Evolutionary conservation across 257 asterid genomes (phyloP).

Genomic region (Coffea eugenioides): DNA sequence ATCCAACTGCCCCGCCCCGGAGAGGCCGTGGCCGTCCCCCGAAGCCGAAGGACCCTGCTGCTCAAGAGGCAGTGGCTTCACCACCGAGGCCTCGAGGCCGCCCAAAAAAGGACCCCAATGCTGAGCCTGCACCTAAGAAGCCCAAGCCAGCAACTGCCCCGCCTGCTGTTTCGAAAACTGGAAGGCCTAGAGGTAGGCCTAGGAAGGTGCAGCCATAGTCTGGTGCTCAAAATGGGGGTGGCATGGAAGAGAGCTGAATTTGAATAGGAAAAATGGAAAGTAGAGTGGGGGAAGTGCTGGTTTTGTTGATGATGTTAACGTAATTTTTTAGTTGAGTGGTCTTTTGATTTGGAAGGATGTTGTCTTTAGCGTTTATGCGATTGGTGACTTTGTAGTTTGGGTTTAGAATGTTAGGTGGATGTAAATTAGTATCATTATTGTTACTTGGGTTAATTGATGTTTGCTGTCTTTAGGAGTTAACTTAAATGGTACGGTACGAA

Average conservation of each 20-base stretch:
- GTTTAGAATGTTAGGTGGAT: slow-evolving; percentile 12
- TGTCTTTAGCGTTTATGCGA: slow-evolving; percentile 15
- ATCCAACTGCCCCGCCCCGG: slow-evolving; percentile 53
- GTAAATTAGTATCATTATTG: slow-evolving; percentile 20
- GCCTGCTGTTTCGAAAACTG: slow-evolving; percentile 35
- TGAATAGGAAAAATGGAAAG: not conserved
- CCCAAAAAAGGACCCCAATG: slow-evolving; percentile 76
- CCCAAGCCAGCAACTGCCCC: slow-evolving; percentile 43
- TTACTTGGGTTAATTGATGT: slow-evolving; percentile 14
- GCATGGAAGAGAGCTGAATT: slow-evolving; percentile 20
- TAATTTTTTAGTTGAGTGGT: slow-evolving; percentile 19
- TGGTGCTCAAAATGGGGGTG: slow-evolving; percentile 21
- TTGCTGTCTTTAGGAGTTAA: too few relatives aligned
- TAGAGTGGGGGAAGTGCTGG: not conserved
- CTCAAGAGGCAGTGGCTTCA: slow-evolving; percentile 34
- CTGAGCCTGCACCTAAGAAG: slow-evolving; percentile 67
- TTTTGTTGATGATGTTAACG: slow-evolving; percentile 19
- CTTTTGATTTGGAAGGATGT: slow-evolving; percentile 3
- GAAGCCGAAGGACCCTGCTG: slow-evolving; percentile 52
- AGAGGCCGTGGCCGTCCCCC: slow-evolving; percentile 92
- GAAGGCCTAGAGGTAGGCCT: slow-evolving; percentile 85
- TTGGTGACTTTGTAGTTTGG: slow-evolving; percentile 19
- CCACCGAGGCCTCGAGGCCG: slow-evolving; percentile 66
- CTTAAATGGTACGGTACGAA: slow-evolving; percentile 7
- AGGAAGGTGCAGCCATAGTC: slow-evolving; percentile 52